These are phyloP conservation scores for Pestalotiopsis sp. DNA, from an alignment of 2,329 filamentous ascomycete species.

Conservation along the genomic window DNA sequence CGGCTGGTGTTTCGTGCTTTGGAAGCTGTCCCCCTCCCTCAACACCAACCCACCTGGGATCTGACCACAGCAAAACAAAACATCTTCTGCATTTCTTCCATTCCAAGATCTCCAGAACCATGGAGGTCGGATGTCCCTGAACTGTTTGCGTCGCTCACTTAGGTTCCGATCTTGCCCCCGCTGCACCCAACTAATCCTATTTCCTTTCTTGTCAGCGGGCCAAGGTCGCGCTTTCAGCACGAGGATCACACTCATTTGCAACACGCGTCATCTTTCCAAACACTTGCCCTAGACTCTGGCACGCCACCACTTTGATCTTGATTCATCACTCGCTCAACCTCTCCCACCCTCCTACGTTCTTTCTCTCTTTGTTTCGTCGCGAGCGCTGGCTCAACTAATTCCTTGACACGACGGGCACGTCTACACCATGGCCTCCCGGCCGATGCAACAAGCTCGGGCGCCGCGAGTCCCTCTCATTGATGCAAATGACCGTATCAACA, in stretches of 20 bases:
- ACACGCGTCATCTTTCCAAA: background rate
- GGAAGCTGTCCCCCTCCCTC: background rate
- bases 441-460: conserved; percentile 15
- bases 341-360: background rate
- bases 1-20: background rate
- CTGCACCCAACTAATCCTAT: background rate
- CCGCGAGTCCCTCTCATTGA: conserved; percentile 29
- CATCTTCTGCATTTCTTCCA: background rate
- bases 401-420: conserved; percentile 11
- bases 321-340: background rate
- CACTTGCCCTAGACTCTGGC: background rate
- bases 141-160: background rate
- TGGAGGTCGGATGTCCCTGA: background rate
- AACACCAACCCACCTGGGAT: background rate
- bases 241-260: background rate
- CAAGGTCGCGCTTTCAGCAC: background rate
- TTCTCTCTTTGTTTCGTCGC: background rate
- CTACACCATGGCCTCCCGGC: conserved; percentile 24
- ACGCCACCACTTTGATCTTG: background rate
- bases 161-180: background rate
- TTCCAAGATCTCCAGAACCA: background rate
- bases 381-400: background rate
- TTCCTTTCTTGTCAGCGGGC: background rate
- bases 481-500: conserved; percentile 28
- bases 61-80: background rate